Percentiles rank a stretch among this genome's conserved stretches.
Conservation (phyloP, 208 protist species). For the Leishmania mexicana region DNA sequence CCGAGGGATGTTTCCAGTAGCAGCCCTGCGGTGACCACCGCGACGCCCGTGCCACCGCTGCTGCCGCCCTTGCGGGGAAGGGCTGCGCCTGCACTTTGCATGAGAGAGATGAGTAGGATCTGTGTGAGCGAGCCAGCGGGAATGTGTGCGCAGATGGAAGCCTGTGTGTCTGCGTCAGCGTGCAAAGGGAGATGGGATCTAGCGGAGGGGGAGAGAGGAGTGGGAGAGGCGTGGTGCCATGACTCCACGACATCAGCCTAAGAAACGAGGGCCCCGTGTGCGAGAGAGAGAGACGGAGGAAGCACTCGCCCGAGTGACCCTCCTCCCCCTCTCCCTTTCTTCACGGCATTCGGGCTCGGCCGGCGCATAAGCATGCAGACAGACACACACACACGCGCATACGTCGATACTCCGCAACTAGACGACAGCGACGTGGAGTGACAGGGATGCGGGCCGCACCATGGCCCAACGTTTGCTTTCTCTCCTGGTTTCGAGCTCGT, state of each 20-base stretch:
- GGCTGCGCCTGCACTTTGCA: not conserved
- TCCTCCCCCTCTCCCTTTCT: not conserved
- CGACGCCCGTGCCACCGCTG: not conserved
- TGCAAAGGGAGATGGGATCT: not conserved
- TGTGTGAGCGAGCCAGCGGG: not conserved
- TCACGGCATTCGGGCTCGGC: not conserved
- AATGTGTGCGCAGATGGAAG: not conserved
- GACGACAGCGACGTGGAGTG: not conserved
- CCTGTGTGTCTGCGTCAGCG: not conserved
- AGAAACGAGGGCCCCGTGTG: not conserved
- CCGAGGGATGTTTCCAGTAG: conserved; percentile 77
- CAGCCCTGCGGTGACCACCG: conserved; percentile 33
- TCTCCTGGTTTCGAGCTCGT: too few species aligned
- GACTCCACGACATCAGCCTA: not conserved
- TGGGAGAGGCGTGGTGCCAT: not conserved
- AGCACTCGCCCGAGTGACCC: not conserved
- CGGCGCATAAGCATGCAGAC: not conserved
- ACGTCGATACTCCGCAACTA: not conserved
- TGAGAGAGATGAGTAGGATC: not conserved
- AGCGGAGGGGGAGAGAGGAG: not conserved
- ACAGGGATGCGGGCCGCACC: not conserved
- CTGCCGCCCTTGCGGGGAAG: not conserved
- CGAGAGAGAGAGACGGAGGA: not conserved
- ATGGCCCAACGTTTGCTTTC: too few species aligned
- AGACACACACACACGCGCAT: conserved; percentile 5